Percentiles rank a stretch among this genome's conserved stretches.
phyloP scores from a whole-genome alignment of 2,329 filamentous ascomycete genomes.

The Chaetomiaceae sp. region DNA sequence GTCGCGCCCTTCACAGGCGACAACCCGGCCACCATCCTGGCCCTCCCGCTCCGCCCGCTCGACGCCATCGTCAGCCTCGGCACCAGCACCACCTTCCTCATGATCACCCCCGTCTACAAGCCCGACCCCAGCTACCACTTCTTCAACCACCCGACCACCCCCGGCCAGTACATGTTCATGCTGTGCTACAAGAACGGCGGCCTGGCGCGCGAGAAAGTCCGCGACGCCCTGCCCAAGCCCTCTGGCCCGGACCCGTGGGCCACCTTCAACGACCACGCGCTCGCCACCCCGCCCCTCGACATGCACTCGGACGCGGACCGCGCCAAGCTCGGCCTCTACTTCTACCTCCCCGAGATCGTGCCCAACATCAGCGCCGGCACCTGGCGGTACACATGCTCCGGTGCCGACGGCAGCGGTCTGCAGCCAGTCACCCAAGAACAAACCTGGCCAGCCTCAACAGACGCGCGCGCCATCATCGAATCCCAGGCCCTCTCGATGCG shows the following conservation, averaged over 20 bases:
- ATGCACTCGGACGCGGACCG: slow-evolving; percentile 48
- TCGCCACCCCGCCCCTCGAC: slow-evolving; percentile 64
- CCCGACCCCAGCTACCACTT: slow-evolving; percentile 92
- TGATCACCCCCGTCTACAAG: slow-evolving; percentile 89
- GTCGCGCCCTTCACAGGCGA: slow-evolving; percentile 90
- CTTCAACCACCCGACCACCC: slow-evolving; percentile 93
- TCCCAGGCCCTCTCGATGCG: slow-evolving; percentile 91
- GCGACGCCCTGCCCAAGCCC: slow-evolving; percentile 65
- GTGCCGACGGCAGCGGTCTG: slow-evolving; percentile 50
- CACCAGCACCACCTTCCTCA: slow-evolving; percentile 94
- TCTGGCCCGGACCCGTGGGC: slow-evolving; percentile 61
- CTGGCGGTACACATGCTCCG: slow-evolving; percentile 68
- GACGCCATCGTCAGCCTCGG: slow-evolving; percentile 94
- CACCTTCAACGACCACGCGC: slow-evolving; percentile 69
- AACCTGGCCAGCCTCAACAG: slow-evolving; percentile 54
- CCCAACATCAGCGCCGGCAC: slow-evolving; percentile 82
- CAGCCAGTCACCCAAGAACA: slow-evolving; percentile 11
- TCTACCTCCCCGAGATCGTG: slow-evolving; percentile 91
- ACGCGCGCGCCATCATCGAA: slow-evolving; percentile 84
- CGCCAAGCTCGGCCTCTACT: slow-evolving; percentile 91
- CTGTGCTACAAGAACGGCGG: slow-evolving; percentile 99
- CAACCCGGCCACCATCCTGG: slow-evolving; percentile 92
- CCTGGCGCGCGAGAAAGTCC: slow-evolving; percentile 82
- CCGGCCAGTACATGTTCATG: slow-evolving; percentile 98
- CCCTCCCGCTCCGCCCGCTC: slow-evolving; percentile 76